Evolutionary conservation across 352 stramenopile genomes (phyloP).

Genomic region (Globisporangium megalacanthum): DNA sequence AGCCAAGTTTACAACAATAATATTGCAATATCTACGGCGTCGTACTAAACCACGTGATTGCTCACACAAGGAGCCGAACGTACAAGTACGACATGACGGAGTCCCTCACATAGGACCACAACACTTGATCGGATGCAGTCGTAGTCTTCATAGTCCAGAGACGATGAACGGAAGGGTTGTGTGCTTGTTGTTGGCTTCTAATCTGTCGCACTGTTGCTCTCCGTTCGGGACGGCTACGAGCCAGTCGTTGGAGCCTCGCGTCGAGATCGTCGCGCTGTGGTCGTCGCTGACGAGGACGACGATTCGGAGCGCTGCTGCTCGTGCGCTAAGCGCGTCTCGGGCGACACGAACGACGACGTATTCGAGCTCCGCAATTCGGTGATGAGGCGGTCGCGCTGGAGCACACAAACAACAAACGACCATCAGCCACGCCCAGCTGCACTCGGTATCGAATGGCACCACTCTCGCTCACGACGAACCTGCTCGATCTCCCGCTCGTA

Average conservation of each 20-base stretch:
- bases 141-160: too few relatives aligned
- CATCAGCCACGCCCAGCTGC: neutral
- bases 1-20: too few relatives aligned
- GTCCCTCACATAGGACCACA: neutral
- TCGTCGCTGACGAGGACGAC: constrained; percentile 31
- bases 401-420: neutral
- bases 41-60: too few relatives aligned
- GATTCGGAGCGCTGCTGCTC: constrained; percentile 20
- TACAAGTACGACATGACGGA: neutral
- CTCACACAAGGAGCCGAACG: too few relatives aligned
- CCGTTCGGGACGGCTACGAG: neutral
- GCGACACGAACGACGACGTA: constrained; percentile 37
- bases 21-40: too few relatives aligned
- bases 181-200: too few relatives aligned
- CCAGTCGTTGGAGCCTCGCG: neutral
- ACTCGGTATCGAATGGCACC: neutral
- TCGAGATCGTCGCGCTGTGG: constrained; percentile 3
- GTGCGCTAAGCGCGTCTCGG: constrained; percentile 18
- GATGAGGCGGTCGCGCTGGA: constrained; percentile 40
- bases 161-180: too few relatives aligned
- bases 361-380: constrained; percentile 42
- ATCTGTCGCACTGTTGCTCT: too few relatives aligned
- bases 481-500: constrained; percentile 83
- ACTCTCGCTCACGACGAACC: constrained; percentile 17
- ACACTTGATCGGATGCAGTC: too few relatives aligned